These are phyloP conservation scores for Astragalus membranaceus DNA, from an alignment of 306 rosid species.

Conservation along the genomic window DNA sequence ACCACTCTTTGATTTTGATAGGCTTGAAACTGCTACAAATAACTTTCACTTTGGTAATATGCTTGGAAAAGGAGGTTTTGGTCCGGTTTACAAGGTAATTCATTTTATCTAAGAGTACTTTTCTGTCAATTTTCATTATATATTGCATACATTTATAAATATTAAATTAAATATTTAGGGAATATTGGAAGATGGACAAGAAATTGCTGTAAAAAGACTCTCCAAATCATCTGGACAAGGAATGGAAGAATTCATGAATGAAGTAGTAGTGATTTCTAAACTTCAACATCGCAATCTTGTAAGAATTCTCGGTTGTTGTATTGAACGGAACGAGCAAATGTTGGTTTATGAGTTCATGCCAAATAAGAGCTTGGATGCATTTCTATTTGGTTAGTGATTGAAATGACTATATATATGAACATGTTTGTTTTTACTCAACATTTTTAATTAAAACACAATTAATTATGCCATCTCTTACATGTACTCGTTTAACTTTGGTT, in stretches of 20 bases:
- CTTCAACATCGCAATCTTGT: constrained; percentile 53
- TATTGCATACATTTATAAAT: not conserved
- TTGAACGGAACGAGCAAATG: constrained; percentile 36
- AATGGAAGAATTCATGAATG: constrained; percentile 39
- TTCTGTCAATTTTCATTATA: not conserved
- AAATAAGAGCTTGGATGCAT: constrained; percentile 42
- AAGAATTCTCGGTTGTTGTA: constrained; percentile 39
- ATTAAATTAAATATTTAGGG: constrained; percentile 18
- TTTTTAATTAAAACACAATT: not conserved
- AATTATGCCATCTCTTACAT: not conserved
- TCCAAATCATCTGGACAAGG: constrained; percentile 40
- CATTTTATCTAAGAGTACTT: not conserved
- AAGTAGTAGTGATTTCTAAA: constrained; percentile 36
- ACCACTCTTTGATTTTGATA: constrained; percentile 12
- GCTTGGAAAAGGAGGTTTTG: constrained; percentile 36
- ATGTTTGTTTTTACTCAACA: not conserved
- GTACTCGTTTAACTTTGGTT: not conserved
- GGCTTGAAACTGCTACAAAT: constrained; percentile 29
- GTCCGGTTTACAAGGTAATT: constrained; percentile 28
- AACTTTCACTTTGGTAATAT: constrained; percentile 13
- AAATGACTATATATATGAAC: no score
- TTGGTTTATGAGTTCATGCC: constrained; percentile 44
- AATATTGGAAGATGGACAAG: constrained; percentile 27
- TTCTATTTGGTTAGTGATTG: constrained; percentile 25
- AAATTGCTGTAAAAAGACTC: constrained; percentile 41